phyloP scores from a whole-genome alignment of 2,329 filamentous ascomycete genomes.

The Colletotrichum costaricense region DNA sequence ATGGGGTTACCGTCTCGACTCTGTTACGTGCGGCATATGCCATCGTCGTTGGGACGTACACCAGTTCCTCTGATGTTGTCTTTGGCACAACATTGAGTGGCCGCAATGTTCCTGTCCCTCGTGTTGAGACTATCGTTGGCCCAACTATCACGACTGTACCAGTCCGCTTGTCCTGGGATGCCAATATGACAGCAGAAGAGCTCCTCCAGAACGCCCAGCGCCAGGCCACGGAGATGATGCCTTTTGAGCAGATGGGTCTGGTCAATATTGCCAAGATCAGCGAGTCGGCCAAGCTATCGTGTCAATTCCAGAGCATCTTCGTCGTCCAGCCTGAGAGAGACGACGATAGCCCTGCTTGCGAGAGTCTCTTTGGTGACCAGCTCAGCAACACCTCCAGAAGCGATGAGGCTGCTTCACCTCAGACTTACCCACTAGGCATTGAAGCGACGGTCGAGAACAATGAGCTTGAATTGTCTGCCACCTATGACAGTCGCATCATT shows the following conservation, averaged over 20 bases:
- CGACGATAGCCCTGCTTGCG: not conserved
- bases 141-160: slow-evolving; percentile 36
- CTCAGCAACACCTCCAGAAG: not conserved
- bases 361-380: not conserved
- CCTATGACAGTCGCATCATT: not conserved
- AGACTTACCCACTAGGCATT: not conserved
- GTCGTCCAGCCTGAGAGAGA: not conserved
- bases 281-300: not conserved
- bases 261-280: slow-evolving; percentile 40
- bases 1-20: slow-evolving; percentile 20
- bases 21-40: slow-evolving; percentile 56
- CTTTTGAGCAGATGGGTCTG: slow-evolving; percentile 44
- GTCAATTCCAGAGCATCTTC: slow-evolving; percentile 1
- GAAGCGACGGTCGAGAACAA: not conserved
- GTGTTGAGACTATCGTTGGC: slow-evolving; percentile 42
- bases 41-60: slow-evolving; percentile 49
- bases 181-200: not conserved
- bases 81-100: slow-evolving; percentile 52
- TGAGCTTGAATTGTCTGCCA: not conserved
- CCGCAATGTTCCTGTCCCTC: slow-evolving; percentile 29
- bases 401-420: not conserved
- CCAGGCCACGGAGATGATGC: slow-evolving; percentile 41
- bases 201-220: slow-evolving; percentile 41
- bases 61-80: slow-evolving; percentile 48
- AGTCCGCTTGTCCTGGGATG: not conserved